Conservation (phyloP, 2,329 filamentous ascomycete species). For the Beauveria varroae region DNA sequence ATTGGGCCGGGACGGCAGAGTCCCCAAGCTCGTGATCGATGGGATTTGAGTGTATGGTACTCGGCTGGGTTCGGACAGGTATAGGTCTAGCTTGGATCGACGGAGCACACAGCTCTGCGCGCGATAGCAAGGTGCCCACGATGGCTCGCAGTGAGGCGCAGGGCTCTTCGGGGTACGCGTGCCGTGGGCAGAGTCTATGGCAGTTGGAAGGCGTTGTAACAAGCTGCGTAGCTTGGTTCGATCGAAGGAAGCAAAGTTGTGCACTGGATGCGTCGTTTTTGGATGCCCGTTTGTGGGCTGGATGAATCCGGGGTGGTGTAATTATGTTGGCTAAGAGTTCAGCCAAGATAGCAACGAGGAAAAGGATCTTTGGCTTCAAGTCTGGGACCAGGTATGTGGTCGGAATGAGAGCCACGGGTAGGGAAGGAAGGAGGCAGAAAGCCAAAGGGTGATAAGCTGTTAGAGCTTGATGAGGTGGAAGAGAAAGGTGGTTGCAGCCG, state of each 20-base stretch:
- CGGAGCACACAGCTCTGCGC: background rate
- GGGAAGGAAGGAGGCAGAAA: background rate
- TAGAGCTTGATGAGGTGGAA: constrained; percentile 2
- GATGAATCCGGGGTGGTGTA: background rate
- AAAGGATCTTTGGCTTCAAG: background rate
- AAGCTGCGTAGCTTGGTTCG: background rate
- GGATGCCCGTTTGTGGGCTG: constrained; percentile 1
- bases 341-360: background rate
- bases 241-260: background rate
- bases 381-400: background rate
- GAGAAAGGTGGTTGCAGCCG: constrained; percentile 3
- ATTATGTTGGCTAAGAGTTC: background rate
- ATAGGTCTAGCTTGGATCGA: background rate
- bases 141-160: background rate
- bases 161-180: background rate
- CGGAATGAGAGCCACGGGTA: background rate
- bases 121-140: background rate
- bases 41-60: background rate
- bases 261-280: constrained; percentile 4
- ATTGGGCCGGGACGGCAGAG: background rate
- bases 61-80: background rate
- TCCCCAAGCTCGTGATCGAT: background rate
- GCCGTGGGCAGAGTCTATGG: background rate
- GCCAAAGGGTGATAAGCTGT: background rate
- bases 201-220: background rate